A percentile compares a stretch with the other conserved stretches of the same genome.
Evolutionary conservation across 2,329 filamentous ascomycete genomes (phyloP).

Genomic region (Cryphonectria japonica): DNA sequence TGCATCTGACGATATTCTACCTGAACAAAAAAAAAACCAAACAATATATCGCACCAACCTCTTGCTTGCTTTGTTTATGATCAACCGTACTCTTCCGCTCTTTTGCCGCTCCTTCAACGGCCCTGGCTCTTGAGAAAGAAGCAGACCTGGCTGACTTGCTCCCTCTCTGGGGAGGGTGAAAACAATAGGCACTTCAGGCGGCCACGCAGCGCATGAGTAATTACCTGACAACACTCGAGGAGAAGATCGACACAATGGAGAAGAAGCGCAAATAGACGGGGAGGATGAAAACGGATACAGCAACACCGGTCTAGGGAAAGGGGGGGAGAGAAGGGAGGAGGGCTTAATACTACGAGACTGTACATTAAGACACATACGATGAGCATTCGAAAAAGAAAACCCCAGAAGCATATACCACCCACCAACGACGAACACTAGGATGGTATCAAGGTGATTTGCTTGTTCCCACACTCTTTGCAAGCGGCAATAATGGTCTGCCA

Average conservation of each 20-base stretch:
- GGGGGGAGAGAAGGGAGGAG: not conserved
- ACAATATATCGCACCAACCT: slow-evolving; percentile 16
- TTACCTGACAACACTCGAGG: slow-evolving; percentile 81
- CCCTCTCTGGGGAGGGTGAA: not conserved
- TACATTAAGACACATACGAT: not conserved
- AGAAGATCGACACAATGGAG: slow-evolving; percentile 70
- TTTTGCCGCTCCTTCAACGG: slow-evolving; percentile 4
- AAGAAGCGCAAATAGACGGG: slow-evolving; percentile 66
- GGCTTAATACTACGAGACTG: slow-evolving; percentile 4
- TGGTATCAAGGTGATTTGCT: not conserved
- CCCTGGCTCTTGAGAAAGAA: not conserved
- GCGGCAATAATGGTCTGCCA: not conserved
- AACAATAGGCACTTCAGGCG: slow-evolving; percentile 75
- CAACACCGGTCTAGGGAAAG: not conserved
- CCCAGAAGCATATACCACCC: not conserved
- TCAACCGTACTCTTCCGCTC: not conserved
- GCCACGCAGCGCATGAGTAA: slow-evolving; percentile 84
- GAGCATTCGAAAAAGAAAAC: not conserved
- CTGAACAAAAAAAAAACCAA: not conserved
- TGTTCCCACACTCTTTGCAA: not conserved
- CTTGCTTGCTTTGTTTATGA: slow-evolving; percentile 14
- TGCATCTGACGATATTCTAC: slow-evolving; percentile 43
- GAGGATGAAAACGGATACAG: not conserved
- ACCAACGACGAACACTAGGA: not conserved
- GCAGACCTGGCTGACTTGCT: slow-evolving; percentile 12